phyloP scores from a whole-genome alignment of 139 green algal genomes.

The Ettlia oleoabundans region DNA sequence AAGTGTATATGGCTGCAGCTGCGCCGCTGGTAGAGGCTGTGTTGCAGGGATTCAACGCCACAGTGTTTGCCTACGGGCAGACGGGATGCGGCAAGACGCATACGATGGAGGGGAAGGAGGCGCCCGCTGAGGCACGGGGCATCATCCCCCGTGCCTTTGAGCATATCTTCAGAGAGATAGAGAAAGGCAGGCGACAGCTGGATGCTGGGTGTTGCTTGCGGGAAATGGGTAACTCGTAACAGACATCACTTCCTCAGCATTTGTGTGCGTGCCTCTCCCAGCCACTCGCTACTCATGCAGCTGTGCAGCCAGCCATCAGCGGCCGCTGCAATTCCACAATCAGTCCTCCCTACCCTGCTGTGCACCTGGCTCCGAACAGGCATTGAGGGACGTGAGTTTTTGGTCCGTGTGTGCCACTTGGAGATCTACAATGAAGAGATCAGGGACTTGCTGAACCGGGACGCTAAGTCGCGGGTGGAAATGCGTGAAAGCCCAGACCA shows the following conservation, averaged over 20 bases:
- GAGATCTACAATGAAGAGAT: constrained; percentile 89
- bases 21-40: constrained; percentile 77
- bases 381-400: constrained; percentile 71
- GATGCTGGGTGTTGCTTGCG: too few relatives aligned
- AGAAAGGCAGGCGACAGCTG: constrained; percentile 67
- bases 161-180: constrained; percentile 92
- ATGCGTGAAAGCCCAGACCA: constrained; percentile 79
- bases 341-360: neutral
- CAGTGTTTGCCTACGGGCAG: constrained; percentile 69
- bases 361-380: constrained; percentile 22
- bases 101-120: constrained; percentile 84
- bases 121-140: constrained; percentile 58
- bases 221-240: neutral
- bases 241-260: neutral
- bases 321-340: neutral
- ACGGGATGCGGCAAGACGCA: constrained; percentile 80
- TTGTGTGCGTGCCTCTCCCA: too few relatives aligned
- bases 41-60: constrained; percentile 89
- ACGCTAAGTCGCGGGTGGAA: constrained; percentile 73
- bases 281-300: neutral
- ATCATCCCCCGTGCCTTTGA: constrained; percentile 93
- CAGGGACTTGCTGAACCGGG: constrained; percentile 79
- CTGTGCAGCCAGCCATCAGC: neutral
- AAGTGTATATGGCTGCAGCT: constrained; percentile 77
- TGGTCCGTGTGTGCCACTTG: constrained; percentile 90